Evolutionary conservation across 2,329 filamentous ascomycete species (phyloP), one percentile per base, ranked within the genome.

Genomic region (Ambrosiella beaveri): DNA sequence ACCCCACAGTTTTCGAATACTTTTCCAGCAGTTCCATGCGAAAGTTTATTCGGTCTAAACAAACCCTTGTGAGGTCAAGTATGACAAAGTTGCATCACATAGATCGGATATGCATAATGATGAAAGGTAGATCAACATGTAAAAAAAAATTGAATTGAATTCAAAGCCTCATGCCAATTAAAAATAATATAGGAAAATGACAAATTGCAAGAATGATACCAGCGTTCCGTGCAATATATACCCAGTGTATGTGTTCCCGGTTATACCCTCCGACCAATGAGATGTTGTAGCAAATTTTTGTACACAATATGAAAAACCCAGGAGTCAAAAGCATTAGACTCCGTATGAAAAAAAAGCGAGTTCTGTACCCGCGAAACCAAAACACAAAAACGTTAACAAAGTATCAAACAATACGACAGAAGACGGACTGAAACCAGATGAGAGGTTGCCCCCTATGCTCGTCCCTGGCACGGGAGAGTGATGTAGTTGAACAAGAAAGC

Each of bases 361-460:
- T n/a, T 12, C 11, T 11, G n/a, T 41, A n/a, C 40, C 40, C 40
- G 13, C 44, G 7, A 15, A 47, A n/a, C n/a, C 11, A 47, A 15
- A n/a, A 13, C n/a, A 13, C n/a, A 47, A 13, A n/a, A 47, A 47
- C 7, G 19, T 13, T 8, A 51, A 37, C 9, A 51, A 51, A 35
- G 35, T 51, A 51, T 51, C 47, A 51, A 51, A 51, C 15, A 51
- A 27, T 36, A 49, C 13, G 17, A 19, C 27, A 51, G 19, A 36
- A 11, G 27, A 19, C 15, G 47, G 47, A 51, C 19, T 51, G 47
- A 51, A 51, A 51, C 47, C 47, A 35, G 47, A 47, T 47, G 17
- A 51, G 47, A 51, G 47, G 47, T 51, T 51, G 47, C 47, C 47
- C 47, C 17, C 47, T 35, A 51, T 51, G 47, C 47, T 51, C 19